Evolutionary conservation across 257 asterid species (phyloP).

Genomic region (Ophiorrhiza pumila): DNA sequence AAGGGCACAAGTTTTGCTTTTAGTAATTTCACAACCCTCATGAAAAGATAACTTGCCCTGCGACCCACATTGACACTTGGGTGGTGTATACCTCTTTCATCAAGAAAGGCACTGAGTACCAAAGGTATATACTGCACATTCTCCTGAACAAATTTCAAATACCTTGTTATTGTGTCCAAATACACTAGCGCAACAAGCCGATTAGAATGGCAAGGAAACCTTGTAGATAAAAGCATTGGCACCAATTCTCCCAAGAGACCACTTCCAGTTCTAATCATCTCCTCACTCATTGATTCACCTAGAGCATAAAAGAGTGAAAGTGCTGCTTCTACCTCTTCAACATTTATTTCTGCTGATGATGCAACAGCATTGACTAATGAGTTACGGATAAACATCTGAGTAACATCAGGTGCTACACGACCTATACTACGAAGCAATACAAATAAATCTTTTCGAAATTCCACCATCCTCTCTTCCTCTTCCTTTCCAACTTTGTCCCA

Average conservation of each 20-base stretch:
- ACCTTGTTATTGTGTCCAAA: constrained; percentile 83
- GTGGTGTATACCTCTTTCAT: constrained; percentile 94
- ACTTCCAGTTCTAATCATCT: constrained; percentile 58
- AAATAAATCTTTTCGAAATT: constrained; percentile 77
- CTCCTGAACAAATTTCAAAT: constrained; percentile 70
- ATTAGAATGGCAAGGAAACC: constrained; percentile 85
- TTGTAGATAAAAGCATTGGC: constrained; percentile 76
- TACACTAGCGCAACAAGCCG: constrained; percentile 89
- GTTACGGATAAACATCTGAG: constrained; percentile 72
- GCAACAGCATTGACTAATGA: constrained; percentile 60
- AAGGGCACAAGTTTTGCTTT: constrained; percentile 84
- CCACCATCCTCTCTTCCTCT: constrained; percentile 91
- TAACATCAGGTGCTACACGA: constrained; percentile 86
- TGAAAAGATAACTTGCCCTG: constrained; percentile 92
- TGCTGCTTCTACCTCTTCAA: constrained; percentile 93
- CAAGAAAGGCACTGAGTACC: constrained; percentile 76
- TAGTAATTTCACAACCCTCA: constrained; percentile 86
- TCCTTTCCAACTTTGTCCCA: constrained; percentile 84
- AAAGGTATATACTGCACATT: constrained; percentile 73
- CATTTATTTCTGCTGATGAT: constrained; percentile 60
- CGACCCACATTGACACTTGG: constrained; percentile 70
- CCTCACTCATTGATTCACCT: constrained; percentile 80
- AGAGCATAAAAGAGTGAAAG: constrained; percentile 83
- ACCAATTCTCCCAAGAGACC: constrained; percentile 70
- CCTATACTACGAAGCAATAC: constrained; percentile 73